A percentile compares a stretch with the other conserved stretches of the same genome.
Conservation (phyloP, 371 early-diverging fungal species). For the Rhizomucor miehei region DNA sequence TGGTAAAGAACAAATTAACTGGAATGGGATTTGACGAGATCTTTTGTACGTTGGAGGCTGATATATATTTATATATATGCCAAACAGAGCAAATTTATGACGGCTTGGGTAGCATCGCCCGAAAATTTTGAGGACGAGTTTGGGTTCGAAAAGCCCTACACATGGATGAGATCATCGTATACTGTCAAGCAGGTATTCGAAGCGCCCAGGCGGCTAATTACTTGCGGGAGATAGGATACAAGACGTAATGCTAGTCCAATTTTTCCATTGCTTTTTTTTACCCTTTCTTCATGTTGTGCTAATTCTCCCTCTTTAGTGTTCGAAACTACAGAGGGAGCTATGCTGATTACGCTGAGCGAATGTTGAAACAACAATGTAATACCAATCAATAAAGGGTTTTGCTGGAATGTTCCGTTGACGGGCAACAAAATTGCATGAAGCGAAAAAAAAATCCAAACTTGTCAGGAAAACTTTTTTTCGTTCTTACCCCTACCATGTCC, state of each 20-base stretch:
- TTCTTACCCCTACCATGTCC: not conserved
- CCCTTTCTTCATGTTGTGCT: too few relatives aligned
- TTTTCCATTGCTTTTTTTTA: too few relatives aligned
- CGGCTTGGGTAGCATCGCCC: constrained; percentile 45
- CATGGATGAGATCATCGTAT: constrained; percentile 48
- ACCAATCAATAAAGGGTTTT: too few relatives aligned
- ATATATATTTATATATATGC: not conserved
- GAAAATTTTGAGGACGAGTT: constrained; percentile 49
- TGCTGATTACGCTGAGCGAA: too few relatives aligned
- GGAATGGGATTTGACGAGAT: not conserved
- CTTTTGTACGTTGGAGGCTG: not conserved
- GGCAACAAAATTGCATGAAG: not conserved
- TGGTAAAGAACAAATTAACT: constrained; percentile 34
- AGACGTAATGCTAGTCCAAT: constrained; percentile 16
- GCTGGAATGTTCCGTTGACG: too few relatives aligned
- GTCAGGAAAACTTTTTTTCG: not conserved
- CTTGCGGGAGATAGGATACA: constrained; percentile 44
- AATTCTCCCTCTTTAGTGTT: too few relatives aligned
- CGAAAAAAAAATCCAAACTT: not conserved
- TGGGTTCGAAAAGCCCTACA: constrained; percentile 50
- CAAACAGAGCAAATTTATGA: constrained; percentile 44
- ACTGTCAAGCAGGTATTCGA: constrained; percentile 63
- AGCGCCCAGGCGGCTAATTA: constrained; percentile 53
- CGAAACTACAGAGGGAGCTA: too few relatives aligned
- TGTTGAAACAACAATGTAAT: too few relatives aligned